Conservation (phyloP, 139 green algal species). For the Dunaliella primolecta region DNA sequence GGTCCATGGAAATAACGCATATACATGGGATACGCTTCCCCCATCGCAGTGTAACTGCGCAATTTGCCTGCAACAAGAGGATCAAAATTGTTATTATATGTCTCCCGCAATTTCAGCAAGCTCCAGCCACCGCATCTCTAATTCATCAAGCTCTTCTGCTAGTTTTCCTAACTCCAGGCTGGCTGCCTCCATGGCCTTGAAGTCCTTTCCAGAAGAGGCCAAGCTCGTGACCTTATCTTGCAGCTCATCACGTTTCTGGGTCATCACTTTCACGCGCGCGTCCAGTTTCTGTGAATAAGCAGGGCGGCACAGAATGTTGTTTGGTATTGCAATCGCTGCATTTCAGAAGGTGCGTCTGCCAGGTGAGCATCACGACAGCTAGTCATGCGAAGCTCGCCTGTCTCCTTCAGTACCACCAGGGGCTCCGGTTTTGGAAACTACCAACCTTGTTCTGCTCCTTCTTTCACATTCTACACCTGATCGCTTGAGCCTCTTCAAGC, state of each 20-base stretch:
- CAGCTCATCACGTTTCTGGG: constrained; percentile 19
- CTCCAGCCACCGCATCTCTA: constrained; percentile 43
- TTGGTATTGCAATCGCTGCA: too few relatives aligned
- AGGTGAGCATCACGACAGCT: background rate
- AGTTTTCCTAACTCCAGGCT: constrained; percentile 30
- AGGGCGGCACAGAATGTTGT: too few relatives aligned
- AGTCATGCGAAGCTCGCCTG: background rate
- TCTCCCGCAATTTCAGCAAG: constrained; percentile 37
- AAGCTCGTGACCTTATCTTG: constrained; percentile 17
- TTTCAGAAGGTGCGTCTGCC: too few relatives aligned
- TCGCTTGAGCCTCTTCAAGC: too few relatives aligned
- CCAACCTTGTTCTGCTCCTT: background rate
- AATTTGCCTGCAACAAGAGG: too few relatives aligned
- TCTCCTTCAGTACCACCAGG: background rate
- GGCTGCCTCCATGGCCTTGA: constrained; percentile 20
- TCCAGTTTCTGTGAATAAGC: constrained; percentile 31
- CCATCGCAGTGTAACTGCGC: too few relatives aligned
- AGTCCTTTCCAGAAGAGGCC: constrained; percentile 2
- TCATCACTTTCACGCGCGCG: constrained; percentile 32
- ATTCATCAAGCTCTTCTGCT: constrained; percentile 27
- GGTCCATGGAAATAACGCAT: too few relatives aligned
- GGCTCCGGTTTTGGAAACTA: too few relatives aligned
- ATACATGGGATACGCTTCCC: too few relatives aligned
- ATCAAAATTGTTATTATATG: too few relatives aligned
- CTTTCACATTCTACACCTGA: background rate